Evolutionary conservation across 768 basidiomycete genomes (phyloP).

Genomic region (Rhizopogon sp.): DNA sequence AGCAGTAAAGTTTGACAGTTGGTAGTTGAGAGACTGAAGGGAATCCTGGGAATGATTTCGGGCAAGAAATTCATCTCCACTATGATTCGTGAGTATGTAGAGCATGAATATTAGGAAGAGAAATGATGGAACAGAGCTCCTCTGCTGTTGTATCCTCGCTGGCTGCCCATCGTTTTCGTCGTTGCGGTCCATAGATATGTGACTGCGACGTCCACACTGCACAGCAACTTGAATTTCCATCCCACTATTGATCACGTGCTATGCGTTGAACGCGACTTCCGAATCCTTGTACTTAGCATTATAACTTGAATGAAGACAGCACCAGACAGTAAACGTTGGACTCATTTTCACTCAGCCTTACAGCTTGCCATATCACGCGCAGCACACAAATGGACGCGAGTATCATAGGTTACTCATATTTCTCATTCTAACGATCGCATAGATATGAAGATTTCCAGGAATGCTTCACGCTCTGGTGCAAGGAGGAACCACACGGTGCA

Average conservation of each 20-base stretch:
- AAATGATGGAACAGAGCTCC: slow-evolving; percentile 67
- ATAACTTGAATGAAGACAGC: slow-evolving; percentile 9
- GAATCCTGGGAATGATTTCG: slow-evolving; percentile 64
- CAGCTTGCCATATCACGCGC: slow-evolving; percentile 49
- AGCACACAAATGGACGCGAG: slow-evolving; percentile 52
- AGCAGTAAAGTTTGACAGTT: slow-evolving; percentile 67
- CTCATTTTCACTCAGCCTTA: slow-evolving; percentile 45
- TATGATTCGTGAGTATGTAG: slow-evolving; percentile 76
- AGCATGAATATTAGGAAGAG: slow-evolving; percentile 71
- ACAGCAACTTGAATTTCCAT: too few species aligned
- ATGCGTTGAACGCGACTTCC: background rate
- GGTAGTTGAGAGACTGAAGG: slow-evolving; percentile 50
- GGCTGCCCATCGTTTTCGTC: slow-evolving; percentile 18
- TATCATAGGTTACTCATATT: slow-evolving; percentile 3
- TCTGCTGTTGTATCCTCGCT: slow-evolving; percentile 30
- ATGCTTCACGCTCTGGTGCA: slow-evolving; percentile 62
- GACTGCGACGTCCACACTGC: background rate
- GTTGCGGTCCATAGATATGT: slow-evolving; percentile 24
- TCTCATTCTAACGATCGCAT: background rate
- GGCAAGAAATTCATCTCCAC: slow-evolving; percentile 59
- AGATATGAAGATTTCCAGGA: slow-evolving; percentile 53
- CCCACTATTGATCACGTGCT: slow-evolving; percentile 18
- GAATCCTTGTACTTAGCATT: slow-evolving; percentile 7
- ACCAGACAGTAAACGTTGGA: slow-evolving; percentile 42
- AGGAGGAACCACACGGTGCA: slow-evolving; percentile 61